phyloP scores from a whole-genome alignment of 176 grass and related monocot species.

The Melocanna baccifera region DNA sequence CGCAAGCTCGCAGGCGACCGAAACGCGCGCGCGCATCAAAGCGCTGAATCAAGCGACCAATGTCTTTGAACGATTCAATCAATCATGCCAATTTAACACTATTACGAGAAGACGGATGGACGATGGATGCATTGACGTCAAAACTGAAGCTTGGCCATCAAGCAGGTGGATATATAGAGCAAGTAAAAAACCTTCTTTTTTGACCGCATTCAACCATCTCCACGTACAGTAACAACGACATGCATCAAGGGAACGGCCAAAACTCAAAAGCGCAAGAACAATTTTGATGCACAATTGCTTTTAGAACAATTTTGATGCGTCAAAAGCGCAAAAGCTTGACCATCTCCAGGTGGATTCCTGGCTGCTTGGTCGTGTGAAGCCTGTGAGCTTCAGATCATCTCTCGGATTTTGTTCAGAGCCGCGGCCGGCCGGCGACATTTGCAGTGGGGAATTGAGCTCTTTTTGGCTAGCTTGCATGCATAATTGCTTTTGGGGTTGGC shows the following conservation, averaged over 20 bases:
- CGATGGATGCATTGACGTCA: not conserved
- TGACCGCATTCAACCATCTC: conserved; percentile 21
- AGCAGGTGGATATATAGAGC: not conserved
- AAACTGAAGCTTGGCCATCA: conserved; percentile 3
- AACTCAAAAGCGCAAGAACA: not conserved
- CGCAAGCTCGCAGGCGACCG: not conserved
- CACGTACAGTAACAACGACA: not conserved
- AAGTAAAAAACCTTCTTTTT: not conserved
- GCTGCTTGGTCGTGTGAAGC: not conserved
- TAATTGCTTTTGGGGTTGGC: not conserved
- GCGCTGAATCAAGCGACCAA: not conserved
- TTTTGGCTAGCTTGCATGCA: not conserved
- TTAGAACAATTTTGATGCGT: no score
- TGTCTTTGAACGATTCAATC: conserved; percentile 8
- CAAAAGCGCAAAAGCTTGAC: no score
- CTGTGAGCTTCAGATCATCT: not conserved
- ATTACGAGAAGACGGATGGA: not conserved
- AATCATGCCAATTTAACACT: not conserved
- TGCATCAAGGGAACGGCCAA: no score
- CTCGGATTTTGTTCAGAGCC: not conserved
- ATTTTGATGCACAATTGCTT: no score
- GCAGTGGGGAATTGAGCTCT: no score
- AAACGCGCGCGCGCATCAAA: not conserved
- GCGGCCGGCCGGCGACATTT: not conserved
- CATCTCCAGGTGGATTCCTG: no score